Evolutionary conservation across 2,329 filamentous ascomycete species (phyloP).

Genomic region (Emydomyces testavorans): DNA sequence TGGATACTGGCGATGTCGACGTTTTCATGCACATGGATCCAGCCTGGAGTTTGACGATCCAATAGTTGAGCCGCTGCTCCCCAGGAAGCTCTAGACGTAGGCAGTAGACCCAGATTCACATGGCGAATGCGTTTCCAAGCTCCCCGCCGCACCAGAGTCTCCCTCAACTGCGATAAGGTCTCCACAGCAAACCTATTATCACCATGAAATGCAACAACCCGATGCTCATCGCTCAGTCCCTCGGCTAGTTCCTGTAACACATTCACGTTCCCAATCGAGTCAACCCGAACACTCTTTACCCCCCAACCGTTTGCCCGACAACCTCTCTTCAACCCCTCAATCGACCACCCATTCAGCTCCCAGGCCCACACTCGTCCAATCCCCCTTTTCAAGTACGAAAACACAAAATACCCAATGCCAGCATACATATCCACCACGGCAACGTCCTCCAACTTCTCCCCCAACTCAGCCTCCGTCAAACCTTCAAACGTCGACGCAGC

Average conservation of each 20-base stretch:
- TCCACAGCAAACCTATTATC: constrained; percentile 49
- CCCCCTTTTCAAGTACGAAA: constrained; percentile 64
- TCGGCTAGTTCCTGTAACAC: constrained; percentile 26
- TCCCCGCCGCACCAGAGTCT: constrained; percentile 24
- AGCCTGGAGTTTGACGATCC: constrained; percentile 39
- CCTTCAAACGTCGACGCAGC: constrained; percentile 30
- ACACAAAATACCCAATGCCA: constrained; percentile 88
- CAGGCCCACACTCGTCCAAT: constrained; percentile 63
- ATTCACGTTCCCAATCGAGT: constrained; percentile 26
- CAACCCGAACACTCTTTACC: constrained; percentile 42
- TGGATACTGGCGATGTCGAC: constrained; percentile 39
- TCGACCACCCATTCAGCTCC: constrained; percentile 81
- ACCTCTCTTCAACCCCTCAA: constrained; percentile 70
- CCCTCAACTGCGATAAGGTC: constrained; percentile 28
- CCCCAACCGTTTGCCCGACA: constrained; percentile 58
- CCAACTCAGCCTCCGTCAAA: constrained; percentile 22
- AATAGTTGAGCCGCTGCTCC: constrained; percentile 38
- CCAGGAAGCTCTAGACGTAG: constrained; percentile 42
- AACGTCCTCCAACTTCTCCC: constrained; percentile 21
- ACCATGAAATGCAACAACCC: constrained; percentile 57
- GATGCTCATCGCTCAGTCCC: constrained; percentile 27
- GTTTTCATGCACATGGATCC: constrained; percentile 53
- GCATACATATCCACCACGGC: constrained; percentile 68
- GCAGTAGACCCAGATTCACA: constrained; percentile 49
- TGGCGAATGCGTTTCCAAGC: constrained; percentile 38